Evolutionary conservation across 225 moss, liverwort and hornwort genomes (phyloP).

Genomic region (Pleurozium schreberi): DNA sequence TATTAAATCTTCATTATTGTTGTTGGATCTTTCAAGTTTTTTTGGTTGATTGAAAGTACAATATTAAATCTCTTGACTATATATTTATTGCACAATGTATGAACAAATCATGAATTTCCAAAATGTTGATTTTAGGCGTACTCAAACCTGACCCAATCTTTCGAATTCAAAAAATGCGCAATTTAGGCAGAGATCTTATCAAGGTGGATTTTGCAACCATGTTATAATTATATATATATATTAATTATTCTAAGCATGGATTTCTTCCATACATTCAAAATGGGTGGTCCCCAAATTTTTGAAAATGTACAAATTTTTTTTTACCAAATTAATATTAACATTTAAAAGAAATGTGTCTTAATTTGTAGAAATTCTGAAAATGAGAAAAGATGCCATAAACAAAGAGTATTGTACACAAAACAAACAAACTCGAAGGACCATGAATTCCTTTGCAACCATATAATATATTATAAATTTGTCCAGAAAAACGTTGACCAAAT

Average conservation of each 20-base stretch:
- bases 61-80: accelerated
- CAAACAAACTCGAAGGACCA: too few relatives aligned
- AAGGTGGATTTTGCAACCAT: background rate
- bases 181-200: background rate
- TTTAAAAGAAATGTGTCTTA: background rate
- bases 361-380: background rate
- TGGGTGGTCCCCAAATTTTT: too few relatives aligned
- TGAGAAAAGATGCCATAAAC: too few relatives aligned
- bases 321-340: background rate
- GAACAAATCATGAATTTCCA: background rate
- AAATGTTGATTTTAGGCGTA: background rate
- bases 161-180: background rate
- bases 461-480: too few relatives aligned
- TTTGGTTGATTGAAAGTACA: background rate
- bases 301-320: accelerated
- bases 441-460: too few relatives aligned
- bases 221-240: background rate
- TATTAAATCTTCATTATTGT: background rate
- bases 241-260: background rate
- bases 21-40: background rate
- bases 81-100: background rate
- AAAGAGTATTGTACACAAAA: background rate
- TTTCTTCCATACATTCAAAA: too few relatives aligned
- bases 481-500: too few relatives aligned
- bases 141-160: background rate